These are phyloP conservation scores for Curvularia spicifera DNA, from an alignment of 2,329 filamentous ascomycete genomes.

Conservation along the genomic window DNA sequence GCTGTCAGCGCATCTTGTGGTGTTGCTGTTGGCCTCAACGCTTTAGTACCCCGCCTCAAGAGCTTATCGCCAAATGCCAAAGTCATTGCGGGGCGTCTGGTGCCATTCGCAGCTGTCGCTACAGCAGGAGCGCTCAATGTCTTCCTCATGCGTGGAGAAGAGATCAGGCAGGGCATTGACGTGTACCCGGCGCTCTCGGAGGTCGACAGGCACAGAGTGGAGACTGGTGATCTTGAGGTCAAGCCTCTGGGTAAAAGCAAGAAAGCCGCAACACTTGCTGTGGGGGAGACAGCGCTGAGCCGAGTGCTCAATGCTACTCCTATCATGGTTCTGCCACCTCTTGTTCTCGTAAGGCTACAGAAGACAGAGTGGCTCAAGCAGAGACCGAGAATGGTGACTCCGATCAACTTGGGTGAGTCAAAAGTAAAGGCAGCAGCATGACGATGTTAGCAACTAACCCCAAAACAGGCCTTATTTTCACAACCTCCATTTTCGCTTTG, in stretches of 20 bases:
- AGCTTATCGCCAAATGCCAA: conserved; percentile 75
- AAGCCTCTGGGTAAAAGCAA: conserved; percentile 82
- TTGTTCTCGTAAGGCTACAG: conserved; percentile 85
- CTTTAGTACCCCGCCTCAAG: conserved; percentile 83
- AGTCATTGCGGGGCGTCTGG: conserved; percentile 80
- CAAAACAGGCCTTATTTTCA: conserved; percentile 70
- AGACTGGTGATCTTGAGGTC: conserved; percentile 66
- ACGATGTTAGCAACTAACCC: conserved; percentile 60
- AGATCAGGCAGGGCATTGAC: conserved; percentile 92
- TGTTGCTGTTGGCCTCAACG: conserved; percentile 90
- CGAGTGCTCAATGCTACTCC: conserved; percentile 93
- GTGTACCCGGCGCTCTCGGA: conserved; percentile 82
- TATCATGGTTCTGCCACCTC: conserved; percentile 94
- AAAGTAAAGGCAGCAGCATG: conserved; percentile 62
- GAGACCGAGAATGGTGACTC: conserved; percentile 76
- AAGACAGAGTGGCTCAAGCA: conserved; percentile 79
- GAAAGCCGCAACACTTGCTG: conserved; percentile 85
- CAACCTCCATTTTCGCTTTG: conserved; percentile 85
- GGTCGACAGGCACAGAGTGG: conserved; percentile 68
- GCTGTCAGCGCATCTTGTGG: conserved; percentile 93
- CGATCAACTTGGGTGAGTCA: conserved; percentile 75
- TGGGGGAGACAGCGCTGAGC: conserved; percentile 89
- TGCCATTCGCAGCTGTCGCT: conserved; percentile 94
- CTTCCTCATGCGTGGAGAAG: conserved; percentile 95
- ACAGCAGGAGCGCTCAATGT: conserved; percentile 92